Conservation (phyloP, 2,329 filamentous ascomycete species). For the Exophiala calicioides region DNA sequence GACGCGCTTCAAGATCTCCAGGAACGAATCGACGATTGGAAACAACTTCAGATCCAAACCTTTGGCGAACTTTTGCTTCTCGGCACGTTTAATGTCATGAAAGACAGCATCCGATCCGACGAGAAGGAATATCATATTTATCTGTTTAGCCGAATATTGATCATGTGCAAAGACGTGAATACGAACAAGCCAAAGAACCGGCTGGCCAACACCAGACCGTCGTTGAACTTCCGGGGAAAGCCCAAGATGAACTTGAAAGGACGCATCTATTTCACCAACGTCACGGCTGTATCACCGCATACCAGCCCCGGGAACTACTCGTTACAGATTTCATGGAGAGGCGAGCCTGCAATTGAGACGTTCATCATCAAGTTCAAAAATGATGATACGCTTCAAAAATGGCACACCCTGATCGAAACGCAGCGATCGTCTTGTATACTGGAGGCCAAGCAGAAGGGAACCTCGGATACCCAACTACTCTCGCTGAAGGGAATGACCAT, state of each 20-base stretch:
- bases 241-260: conserved; percentile 84
- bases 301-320: conserved; percentile 89
- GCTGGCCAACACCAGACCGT: conserved; percentile 65
- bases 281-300: conserved; percentile 87
- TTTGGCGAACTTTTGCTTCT: conserved; percentile 88
- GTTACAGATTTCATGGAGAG: conserved; percentile 98
- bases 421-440: conserved; percentile 61
- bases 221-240: conserved; percentile 71
- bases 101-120: conserved; percentile 50
- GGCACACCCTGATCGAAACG: conserved; percentile 75
- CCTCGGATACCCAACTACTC: conserved; percentile 68
- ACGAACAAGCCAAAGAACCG: conserved; percentile 76
- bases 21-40: conserved; percentile 91
- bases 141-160: conserved; percentile 89
- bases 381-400: conserved; percentile 91
- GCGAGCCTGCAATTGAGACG: conserved; percentile 93
- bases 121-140: conserved; percentile 84
- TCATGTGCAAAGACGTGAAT: conserved; percentile 95
- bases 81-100: conserved; percentile 88
- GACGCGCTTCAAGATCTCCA: conserved; percentile 83
- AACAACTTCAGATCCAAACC: conserved; percentile 83
- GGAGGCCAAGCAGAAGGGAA: conserved; percentile 55
- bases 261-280: conserved; percentile 98
- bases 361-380: conserved; percentile 93
- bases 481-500: conserved; percentile 73